Evolutionary conservation across 2,329 filamentous ascomycete genomes (phyloP).

Genomic region (Sphaerulina populicola): DNA sequence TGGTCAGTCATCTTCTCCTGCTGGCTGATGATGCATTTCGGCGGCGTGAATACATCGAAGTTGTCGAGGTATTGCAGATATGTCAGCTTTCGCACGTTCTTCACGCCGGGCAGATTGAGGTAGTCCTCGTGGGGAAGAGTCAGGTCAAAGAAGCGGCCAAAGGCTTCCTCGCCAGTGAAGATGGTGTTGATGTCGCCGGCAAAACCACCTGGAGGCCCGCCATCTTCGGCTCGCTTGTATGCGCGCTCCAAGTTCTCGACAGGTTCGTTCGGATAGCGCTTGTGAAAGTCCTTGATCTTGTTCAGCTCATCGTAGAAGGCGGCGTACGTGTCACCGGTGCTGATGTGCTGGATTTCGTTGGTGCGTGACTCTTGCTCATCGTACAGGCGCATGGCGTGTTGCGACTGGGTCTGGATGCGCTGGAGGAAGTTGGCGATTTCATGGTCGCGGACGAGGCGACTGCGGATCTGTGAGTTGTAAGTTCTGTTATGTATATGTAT

Average conservation of each 20-base stretch:
- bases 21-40: conserved; percentile 64
- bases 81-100: conserved; percentile 55
- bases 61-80: conserved; percentile 89
- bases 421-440: conserved; percentile 79
- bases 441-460: conserved; percentile 83
- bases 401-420: conserved; percentile 79
- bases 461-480: conserved; percentile 58
- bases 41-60: conserved; percentile 78
- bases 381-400: conserved; percentile 73
- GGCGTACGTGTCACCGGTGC: conserved; percentile 76
- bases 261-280: conserved; percentile 84
- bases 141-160: conserved; percentile 85
- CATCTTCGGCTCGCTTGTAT: conserved; percentile 67
- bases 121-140: conserved; percentile 77
- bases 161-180: conserved; percentile 93
- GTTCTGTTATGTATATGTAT: conserved; percentile 12
- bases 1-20: conserved; percentile 81
- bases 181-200: conserved; percentile 68
- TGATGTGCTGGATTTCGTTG: conserved; percentile 75
- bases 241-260: conserved; percentile 91
- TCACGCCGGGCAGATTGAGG: conserved; percentile 78
- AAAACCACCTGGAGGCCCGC: conserved; percentile 37
- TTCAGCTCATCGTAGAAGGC: conserved; percentile 82
- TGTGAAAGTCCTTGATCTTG: conserved; percentile 78
- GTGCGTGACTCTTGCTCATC: conserved; percentile 64